Evolutionary conservation across 129 eudicot genomes (phyloP).

Genomic region (Escallonia herrerae): DNA sequence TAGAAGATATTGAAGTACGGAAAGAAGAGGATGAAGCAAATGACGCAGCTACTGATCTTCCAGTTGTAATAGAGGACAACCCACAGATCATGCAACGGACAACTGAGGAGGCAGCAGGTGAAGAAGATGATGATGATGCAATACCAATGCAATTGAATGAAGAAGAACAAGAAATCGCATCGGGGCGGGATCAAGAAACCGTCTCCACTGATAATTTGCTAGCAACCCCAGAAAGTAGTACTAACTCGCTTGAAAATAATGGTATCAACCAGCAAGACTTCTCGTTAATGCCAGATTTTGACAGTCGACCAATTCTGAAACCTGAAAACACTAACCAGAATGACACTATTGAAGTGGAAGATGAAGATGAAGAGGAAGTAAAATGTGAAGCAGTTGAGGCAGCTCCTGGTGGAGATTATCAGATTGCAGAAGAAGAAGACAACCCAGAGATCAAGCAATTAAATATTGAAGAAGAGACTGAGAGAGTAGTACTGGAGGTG

Average conservation of each 20-base stretch:
- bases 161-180: slow-evolving; percentile 6
- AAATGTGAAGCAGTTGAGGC: neutral
- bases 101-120: neutral
- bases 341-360: slow-evolving; percentile 1
- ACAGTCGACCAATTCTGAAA: neutral
- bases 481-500: neutral
- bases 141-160: slow-evolving; percentile 1
- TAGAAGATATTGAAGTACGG: slow-evolving; percentile 1
- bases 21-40: neutral
- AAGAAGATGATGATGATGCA: slow-evolving; percentile 3
- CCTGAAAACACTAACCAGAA: neutral
- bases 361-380: neutral
- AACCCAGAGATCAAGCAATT: neutral
- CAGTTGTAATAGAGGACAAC: neutral
- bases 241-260: neutral
- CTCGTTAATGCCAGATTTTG: neutral
- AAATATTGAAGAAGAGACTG: neutral
- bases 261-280: neutral
- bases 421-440: slow-evolving; percentile 11
- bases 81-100: neutral
- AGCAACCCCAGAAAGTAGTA: neutral
- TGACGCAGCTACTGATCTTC: neutral
- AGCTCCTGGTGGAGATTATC: neutral
- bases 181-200: slow-evolving; percentile 9
- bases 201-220: neutral